Base-by-base conservation (phyloP, 805 yeast species). In the Vanderwaltozyma tropicalis region DNA sequence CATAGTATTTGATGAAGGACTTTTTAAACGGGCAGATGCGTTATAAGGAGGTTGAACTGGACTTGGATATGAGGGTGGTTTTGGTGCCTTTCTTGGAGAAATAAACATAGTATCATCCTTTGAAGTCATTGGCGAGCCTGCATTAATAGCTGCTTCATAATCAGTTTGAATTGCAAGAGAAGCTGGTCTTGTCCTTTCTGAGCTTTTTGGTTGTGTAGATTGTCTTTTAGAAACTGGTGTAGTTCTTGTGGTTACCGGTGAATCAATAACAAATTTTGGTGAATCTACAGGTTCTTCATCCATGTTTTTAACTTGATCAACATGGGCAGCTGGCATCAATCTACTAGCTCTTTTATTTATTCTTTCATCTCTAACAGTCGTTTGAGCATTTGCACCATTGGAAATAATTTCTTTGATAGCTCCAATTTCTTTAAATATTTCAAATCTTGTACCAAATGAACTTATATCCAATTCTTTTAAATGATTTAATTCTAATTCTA, bases 391-490 rank as follows among this genome's bases (percentile, higher is more conserved):
- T 18, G 12, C 17, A 12, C 10, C 12, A 16, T 26, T 24, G 5
- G 25, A n/a, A 5, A 30, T 12, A 15, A 51, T 34, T 31, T 58
- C 58, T 44, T 62, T 54, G 49, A 81, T 63, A 27, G 76, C 72
- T 56, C 85, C 94, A 49, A 92, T 89, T 55, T 85, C 95, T 54
- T 86, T 87, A 60, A 76, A 79, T 33, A 92, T 75, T 57, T 88
- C 96, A 61, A 87, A 92, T 45, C 99, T 72, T 0, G 96, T 88
- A 20, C 99, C 99, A 64, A 92, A 92, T 4, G 95, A 83, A 34
- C 76, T 70, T 37, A 92, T 89, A 40, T 88, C 98, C 41, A 92
- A 66, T 59, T 92, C 99, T 57, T 89, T 92, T 51, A 92, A 69
- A 51, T 83, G 83, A 1, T 85, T 72, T 43, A 89, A 68, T 52